Evolutionary conservation across 768 basidiomycete species (phyloP), one percentile per base, ranked within the genome.

Genomic region (Crepidotus variabilis): DNA sequence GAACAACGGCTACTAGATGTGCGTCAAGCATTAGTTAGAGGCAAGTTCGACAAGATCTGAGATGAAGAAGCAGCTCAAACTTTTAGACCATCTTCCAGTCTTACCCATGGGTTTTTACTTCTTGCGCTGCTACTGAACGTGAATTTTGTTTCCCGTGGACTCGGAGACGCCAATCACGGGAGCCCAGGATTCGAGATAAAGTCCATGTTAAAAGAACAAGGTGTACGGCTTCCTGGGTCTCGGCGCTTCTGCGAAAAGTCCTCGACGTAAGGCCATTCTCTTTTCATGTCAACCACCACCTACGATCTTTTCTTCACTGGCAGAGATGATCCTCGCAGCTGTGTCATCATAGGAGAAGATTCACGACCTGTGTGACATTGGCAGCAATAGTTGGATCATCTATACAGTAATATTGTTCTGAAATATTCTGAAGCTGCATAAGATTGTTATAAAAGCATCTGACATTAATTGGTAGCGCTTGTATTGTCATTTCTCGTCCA

Each of bases 231-330:
- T 69, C 59, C 58, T 65, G 51, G 22, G 35, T 50, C 50, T 66
- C 67, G 70, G 63, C 60, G 63, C 67, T 68, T 69, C 60, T 68
- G 61, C 66, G 18, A 43, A 43, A 43, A 43, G 39, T 43, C 39
- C 39, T 43, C 39, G 39, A 43, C 39, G 39, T 43, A 43, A 43
- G 39, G 39, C 5, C 67, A 63, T 63, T 63, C 63, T 32, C 54
- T 65, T 68, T 72, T 72, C 62, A 77, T 75, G 72, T 62, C 74
- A 59, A 62, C 72, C 58, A 72, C 75, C 57, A 73, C 78, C 57
- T 86, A 77, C 69, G 72, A 80, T 65, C 70, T 90, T 33, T 88
- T 80, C 71, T 90, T 89, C 76, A 85, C 86, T 48, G 84, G 86
- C 54, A 74, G 75, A 65, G 84, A 85, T 68, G 80, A 90, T 72